A percentile compares a stretch with the other conserved stretches of the same genome.
Evolutionary conservation across 345 rosid species (phyloP).

Genomic region (Clarkia xantiana): DNA sequence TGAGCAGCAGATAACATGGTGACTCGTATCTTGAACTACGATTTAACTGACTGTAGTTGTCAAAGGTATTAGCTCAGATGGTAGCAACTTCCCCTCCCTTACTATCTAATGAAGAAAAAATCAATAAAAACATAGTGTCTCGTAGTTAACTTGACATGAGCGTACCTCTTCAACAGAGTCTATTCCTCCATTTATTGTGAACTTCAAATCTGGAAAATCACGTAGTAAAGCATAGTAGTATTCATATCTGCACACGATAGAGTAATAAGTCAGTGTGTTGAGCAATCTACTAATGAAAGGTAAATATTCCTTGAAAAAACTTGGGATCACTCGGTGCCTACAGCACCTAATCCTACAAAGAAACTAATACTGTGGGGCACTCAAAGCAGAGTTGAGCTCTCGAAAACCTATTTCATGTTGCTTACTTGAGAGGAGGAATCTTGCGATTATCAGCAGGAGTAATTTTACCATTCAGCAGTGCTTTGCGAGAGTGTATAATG

Average conservation of each 20-base stretch:
- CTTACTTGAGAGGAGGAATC: slow-evolving; percentile 87
- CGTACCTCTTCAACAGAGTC: slow-evolving; percentile 69
- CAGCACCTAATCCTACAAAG: no score
- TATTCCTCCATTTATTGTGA: slow-evolving; percentile 96
- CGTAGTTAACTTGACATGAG: not conserved
- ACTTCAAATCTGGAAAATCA: slow-evolving; percentile 80
- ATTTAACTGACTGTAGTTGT: no score
- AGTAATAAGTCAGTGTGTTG: no score
- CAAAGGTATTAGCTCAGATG: no score
- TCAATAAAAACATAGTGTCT: no score
- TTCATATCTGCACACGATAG: slow-evolving; percentile 55
- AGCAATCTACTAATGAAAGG: not conserved
- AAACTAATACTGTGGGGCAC: no score
- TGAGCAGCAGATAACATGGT: no score
- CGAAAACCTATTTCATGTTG: slow-evolving; percentile 5
- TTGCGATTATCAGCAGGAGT: slow-evolving; percentile 90
- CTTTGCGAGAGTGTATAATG: slow-evolving; percentile 92
- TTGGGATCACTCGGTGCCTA: no score
- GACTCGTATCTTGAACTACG: no score
- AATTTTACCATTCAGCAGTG: slow-evolving; percentile 61
- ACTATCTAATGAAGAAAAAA: no score
- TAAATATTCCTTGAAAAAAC: no score
- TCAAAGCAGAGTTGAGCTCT: not conserved
- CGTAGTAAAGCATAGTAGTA: slow-evolving; percentile 82
- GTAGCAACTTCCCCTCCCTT: no score